Base-by-base conservation (phyloP, 2,329 filamentous ascomycete species). In the Xylaria sp. region DNA sequence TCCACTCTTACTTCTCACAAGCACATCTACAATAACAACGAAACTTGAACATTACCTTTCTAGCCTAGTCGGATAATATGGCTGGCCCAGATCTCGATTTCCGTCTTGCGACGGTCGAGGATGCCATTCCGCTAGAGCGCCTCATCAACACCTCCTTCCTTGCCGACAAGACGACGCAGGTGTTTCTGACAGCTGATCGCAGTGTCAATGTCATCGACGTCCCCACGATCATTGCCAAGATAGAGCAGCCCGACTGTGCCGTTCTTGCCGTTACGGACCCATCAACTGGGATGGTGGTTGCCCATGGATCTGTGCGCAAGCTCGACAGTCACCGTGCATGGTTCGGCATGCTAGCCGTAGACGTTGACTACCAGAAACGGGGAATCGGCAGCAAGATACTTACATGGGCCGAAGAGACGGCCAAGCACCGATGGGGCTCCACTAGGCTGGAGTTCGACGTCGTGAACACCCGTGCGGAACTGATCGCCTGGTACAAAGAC, bases 331-430 rank as follows among this genome's bases (percentile, higher is more conserved):
- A 63, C 35, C 62, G 74, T 37, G 77, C 75, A 17, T 80, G 82
- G 70, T 82, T 84, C 54, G 80, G 80, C 53, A 75, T 83, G 37
- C 82, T 84, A 19, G 82, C 82, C 42, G 81, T 84, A 0, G 76
- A 80, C 38, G 78, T 79, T 2, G 57, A 58, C 4, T 65, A 72
- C 28, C 81, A 83, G 70, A 77, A 76, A 4, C 77, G 78, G 14
- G 82, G 82, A 0, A 68, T 84, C 46, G 82, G 82, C 0, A 69
- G 75, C 54, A 70, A 69, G 56, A 76, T 83, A 15, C 72, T 84
- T 15, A 72, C 67, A 1, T 68, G 74, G 38, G 81, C 80, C 0
- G 82, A 84, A 70, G 65, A 62, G 11, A 76, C 77, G 64, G 77
- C 76, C 0, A 70, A 67, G 31, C 59, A 69, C 46, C 66, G 66